A percentile compares a stretch with the other conserved stretches of the same genome.
Evolutionary conservation across 2,329 filamentous ascomycete species (phyloP).

Genomic region (Gremmenia infestans): DNA sequence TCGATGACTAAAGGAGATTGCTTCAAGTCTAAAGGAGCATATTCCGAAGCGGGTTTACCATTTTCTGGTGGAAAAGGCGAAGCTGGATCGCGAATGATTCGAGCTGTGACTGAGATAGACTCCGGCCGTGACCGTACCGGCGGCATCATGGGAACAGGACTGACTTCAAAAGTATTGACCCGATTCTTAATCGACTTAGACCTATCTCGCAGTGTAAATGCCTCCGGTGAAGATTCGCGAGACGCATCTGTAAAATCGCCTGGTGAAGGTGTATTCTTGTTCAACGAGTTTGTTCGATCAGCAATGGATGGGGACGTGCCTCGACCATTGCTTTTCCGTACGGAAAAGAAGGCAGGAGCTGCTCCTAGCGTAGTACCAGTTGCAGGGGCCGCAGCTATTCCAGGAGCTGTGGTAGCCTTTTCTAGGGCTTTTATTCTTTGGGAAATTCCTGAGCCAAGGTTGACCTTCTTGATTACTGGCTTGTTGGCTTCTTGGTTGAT

Average conservation of each 20-base stretch:
- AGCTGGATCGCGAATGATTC: slow-evolving; percentile 66
- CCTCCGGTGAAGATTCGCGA: slow-evolving; percentile 44
- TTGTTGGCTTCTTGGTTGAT: slow-evolving; percentile 47
- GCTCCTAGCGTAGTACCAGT: slow-evolving; percentile 37
- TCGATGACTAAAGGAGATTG: slow-evolving; percentile 56
- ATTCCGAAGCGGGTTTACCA: slow-evolving; percentile 37
- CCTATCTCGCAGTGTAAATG: slow-evolving; percentile 26
- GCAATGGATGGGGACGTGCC: slow-evolving; percentile 33
- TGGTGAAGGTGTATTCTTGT: slow-evolving; percentile 32
- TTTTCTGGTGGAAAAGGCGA: slow-evolving; percentile 42
- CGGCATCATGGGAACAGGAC: slow-evolving; percentile 13
- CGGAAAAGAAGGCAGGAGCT: slow-evolving; percentile 53
- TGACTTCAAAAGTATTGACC: slow-evolving; percentile 21
- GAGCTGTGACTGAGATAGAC: slow-evolving; percentile 83
- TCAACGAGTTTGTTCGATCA: slow-evolving; percentile 34
- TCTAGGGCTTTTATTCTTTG: slow-evolving; percentile 92
- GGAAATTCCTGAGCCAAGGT: slow-evolving; percentile 85
- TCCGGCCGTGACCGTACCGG: slow-evolving; percentile 52
- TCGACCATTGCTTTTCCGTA: slow-evolving; percentile 40
- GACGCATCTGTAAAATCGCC: slow-evolving; percentile 31
- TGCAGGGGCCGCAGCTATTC: slow-evolving; percentile 22
- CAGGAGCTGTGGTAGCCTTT: slow-evolving; percentile 57
- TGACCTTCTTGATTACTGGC: slow-evolving; percentile 65
- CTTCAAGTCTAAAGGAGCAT: slow-evolving; percentile 47
- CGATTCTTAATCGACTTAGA: slow-evolving; percentile 28